Conservation (phyloP, 495 filamentous ascomycete species). For the Extremus antarcticus region DNA sequence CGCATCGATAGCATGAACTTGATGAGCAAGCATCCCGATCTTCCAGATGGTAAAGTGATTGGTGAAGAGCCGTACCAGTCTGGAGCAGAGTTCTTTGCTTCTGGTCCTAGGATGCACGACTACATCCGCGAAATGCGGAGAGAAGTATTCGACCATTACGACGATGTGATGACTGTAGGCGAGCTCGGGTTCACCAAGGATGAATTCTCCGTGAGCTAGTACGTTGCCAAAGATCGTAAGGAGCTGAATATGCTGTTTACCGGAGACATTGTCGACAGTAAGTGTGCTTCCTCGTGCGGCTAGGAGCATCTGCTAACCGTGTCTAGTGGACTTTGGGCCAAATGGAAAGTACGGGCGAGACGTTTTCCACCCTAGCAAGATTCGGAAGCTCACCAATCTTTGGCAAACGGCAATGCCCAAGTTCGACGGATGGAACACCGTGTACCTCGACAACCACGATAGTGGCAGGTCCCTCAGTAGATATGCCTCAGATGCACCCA, state of each 20-base stretch:
- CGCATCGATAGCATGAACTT: constrained; percentile 27
- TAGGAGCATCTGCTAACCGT: neutral
- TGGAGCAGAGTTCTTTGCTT: constrained; percentile 20
- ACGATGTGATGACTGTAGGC: constrained; percentile 17
- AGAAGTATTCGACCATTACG: constrained; percentile 11
- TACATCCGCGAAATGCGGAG: constrained; percentile 24
- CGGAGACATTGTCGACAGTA: constrained; percentile 21
- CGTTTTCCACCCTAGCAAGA: neutral
- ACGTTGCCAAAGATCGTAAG: constrained; percentile 12
- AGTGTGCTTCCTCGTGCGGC: neutral
- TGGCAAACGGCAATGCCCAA: constrained; percentile 11
- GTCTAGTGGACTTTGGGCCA: constrained; percentile 5
- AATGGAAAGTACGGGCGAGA: neutral
- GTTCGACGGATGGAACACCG: constrained; percentile 23
- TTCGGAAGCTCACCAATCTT: neutral
- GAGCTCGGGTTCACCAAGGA: constrained; percentile 21
- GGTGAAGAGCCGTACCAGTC: constrained; percentile 13
- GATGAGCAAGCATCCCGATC: constrained; percentile 19
- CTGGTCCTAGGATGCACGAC: constrained; percentile 27
- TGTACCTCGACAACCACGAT: constrained; percentile 29
- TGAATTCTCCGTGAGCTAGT: constrained; percentile 13
- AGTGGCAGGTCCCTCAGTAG: constrained; percentile 18
- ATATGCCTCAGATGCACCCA: constrained; percentile 15
- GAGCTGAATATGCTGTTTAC: constrained; percentile 28
- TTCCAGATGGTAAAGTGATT: constrained; percentile 21